phyloP scores from a whole-genome alignment of 768 basidiomycete genomes.

The Fistulinella prunicolor region DNA sequence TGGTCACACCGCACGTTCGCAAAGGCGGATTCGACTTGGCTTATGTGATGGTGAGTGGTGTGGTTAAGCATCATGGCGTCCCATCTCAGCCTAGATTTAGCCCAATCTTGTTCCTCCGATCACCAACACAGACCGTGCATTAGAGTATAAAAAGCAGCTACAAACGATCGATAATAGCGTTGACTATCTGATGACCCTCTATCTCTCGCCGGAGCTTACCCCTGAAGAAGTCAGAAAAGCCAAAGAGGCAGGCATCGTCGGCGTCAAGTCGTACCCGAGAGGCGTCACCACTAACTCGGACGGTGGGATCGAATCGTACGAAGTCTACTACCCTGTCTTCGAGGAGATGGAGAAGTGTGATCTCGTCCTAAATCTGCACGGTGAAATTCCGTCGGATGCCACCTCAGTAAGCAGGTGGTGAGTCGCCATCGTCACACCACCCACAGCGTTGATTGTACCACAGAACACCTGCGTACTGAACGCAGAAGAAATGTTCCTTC shows the following conservation, averaged over 20 bases:
- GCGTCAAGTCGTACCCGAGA: conserved; percentile 95
- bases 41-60: conserved; percentile 85
- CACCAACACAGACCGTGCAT: conserved; percentile 73
- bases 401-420: conserved; percentile 39
- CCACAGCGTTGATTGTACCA: neutral
- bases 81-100: conserved; percentile 39
- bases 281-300: conserved; percentile 98
- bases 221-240: conserved; percentile 90
- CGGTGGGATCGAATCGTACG: conserved; percentile 94
- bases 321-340: conserved; percentile 90
- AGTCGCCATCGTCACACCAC: neutral
- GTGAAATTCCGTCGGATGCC: conserved; percentile 91
- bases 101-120: conserved; percentile 93
- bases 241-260: conserved; percentile 74
- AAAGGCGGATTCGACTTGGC: conserved; percentile 87
- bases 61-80: conserved; percentile 6
- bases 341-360: conserved; percentile 89
- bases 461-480: conserved; percentile 92
- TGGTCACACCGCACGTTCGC: conserved; percentile 88
- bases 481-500: conserved; percentile 86
- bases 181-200: conserved; percentile 94
- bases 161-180: conserved; percentile 71
- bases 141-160: conserved; percentile 76
- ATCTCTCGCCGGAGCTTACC: conserved; percentile 88
- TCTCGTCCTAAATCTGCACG: conserved; percentile 96